phyloP scores from a whole-genome alignment of 2,329 filamentous ascomycete genomes.

The Trichoderma cornu-damae region DNA sequence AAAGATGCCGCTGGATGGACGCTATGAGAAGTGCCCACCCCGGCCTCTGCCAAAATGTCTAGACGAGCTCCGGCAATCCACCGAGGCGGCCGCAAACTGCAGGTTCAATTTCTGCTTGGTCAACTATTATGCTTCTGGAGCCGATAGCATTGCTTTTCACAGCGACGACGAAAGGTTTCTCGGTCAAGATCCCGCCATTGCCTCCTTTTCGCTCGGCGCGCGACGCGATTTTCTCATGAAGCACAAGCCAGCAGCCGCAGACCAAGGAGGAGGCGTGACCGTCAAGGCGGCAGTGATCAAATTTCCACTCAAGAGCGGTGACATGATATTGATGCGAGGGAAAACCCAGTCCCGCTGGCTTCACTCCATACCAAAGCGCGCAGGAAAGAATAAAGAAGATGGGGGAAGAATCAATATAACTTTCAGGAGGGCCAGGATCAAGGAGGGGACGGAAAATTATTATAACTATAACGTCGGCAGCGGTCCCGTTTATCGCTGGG shows the following conservation, averaged over 20 bases:
- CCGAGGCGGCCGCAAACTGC: conserved; percentile 61
- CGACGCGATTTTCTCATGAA: conserved; percentile 73
- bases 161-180: conserved; percentile 77
- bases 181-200: conserved; percentile 63
- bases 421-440: conserved; percentile 65
- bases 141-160: conserved; percentile 74
- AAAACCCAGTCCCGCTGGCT: conserved; percentile 71
- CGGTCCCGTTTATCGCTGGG: conserved; percentile 65
- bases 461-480: conserved; percentile 76
- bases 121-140: conserved; percentile 75
- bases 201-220: conserved; percentile 68
- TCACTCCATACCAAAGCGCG: conserved; percentile 72
- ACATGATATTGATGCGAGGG: conserved; percentile 76
- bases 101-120: conserved; percentile 75
- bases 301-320: conserved; percentile 57
- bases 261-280: conserved; percentile 16
- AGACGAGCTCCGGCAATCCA: conserved; percentile 54
- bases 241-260: conserved; percentile 57
- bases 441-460: conserved; percentile 73
- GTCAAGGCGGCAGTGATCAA: conserved; percentile 37
- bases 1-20: conserved; percentile 46
- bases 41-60: conserved; percentile 68
- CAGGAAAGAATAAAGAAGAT: conserved; percentile 56
- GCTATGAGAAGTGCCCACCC: conserved; percentile 52
- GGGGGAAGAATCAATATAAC: conserved; percentile 72